phyloP scores from a whole-genome alignment of 2,329 filamentous ascomycete genomes.

The Gyromitra esculenta region DNA sequence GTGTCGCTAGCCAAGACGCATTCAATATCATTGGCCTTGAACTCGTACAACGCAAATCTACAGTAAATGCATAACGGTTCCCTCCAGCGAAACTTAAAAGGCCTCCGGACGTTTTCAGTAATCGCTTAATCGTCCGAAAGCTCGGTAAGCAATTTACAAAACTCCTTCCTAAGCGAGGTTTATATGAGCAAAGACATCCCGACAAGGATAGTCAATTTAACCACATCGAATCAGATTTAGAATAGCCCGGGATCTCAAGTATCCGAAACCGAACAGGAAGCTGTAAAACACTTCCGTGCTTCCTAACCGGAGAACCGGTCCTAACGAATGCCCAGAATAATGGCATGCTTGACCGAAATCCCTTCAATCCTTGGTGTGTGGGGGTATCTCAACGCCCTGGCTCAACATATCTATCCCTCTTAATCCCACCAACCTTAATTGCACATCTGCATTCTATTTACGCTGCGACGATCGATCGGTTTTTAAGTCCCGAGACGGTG shows the following conservation, averaged over 20 bases:
- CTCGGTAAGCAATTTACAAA: neutral
- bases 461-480: neutral
- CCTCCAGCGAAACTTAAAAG: neutral
- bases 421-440: constrained; percentile 24
- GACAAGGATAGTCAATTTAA: constrained; percentile 10
- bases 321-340: constrained; percentile 6
- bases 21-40: neutral
- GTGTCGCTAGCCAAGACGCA: no score
- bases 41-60: neutral
- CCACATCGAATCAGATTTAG: constrained; percentile 3
- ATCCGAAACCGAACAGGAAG: constrained; percentile 37
- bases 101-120: neutral
- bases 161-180: constrained; percentile 9
- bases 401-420: constrained; percentile 12
- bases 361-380: constrained; percentile 1
- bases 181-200: neutral
- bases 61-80: neutral
- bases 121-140: neutral
- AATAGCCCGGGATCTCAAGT: constrained; percentile 16
- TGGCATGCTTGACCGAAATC: neutral
- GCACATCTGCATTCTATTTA: constrained; percentile 20
- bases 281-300: neutral
- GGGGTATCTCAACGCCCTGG: neutral
- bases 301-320: constrained; percentile 19
- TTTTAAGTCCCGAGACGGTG: neutral